Evolutionary conservation across 2,329 filamentous ascomycete genomes (phyloP).

Genomic region (Cladosporium sp.): DNA sequence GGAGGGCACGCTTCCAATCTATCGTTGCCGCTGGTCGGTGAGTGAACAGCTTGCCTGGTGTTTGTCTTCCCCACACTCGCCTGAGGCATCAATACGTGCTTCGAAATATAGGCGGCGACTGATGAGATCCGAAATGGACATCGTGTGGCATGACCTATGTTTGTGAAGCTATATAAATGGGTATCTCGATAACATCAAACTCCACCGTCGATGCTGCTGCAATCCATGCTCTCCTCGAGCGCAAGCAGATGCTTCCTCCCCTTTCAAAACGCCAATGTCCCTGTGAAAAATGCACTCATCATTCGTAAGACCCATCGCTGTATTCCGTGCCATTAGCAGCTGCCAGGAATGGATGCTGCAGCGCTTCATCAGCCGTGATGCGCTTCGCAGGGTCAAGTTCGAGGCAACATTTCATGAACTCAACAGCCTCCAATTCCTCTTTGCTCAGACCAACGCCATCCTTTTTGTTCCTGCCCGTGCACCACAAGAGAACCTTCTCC

Average conservation of each 20-base stretch:
- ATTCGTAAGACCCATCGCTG: constrained; percentile 1
- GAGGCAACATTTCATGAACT: constrained; percentile 65
- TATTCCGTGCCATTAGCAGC: background rate
- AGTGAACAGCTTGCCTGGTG: background rate
- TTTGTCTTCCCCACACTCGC: background rate
- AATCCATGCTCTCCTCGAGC: no score
- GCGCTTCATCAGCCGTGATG: constrained; percentile 68
- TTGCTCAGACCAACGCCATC: constrained; percentile 50
- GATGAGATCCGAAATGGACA: no score
- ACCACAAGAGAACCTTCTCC: constrained; percentile 94
- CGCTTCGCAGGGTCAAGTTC: constrained; percentile 69
- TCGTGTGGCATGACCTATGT: background rate
- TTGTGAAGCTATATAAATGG: constrained; percentile 6
- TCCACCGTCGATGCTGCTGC: background rate
- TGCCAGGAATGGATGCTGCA: constrained; percentile 60
- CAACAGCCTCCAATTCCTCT: constrained; percentile 66
- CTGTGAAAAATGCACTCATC: no score
- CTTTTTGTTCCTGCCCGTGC: constrained; percentile 64
- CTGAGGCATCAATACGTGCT: background rate
- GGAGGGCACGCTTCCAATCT: no score
- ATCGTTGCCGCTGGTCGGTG: background rate
- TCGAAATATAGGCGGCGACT: no score
- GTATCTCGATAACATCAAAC: constrained; percentile 8
- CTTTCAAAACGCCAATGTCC: no score
- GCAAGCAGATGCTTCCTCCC: no score